Base-by-base conservation (phyloP, 2,329 filamentous ascomycete genomes). In the Hypoxylon sp. region DNA sequence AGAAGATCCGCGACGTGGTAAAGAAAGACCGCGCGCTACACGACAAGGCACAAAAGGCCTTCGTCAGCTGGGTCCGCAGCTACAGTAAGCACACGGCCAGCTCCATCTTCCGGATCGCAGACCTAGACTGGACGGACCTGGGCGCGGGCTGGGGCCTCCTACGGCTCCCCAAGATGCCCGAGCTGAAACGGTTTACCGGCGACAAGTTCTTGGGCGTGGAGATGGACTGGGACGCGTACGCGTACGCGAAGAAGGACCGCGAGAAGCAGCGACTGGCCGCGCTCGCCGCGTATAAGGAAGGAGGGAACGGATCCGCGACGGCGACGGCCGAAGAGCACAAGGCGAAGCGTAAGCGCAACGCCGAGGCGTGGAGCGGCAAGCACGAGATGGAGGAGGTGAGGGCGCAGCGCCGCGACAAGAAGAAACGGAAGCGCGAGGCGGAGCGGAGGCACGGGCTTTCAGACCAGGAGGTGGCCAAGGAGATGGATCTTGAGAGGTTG, bases 141-240 rank as follows among this genome's bases (percentile, higher is more conserved):
- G 94, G 89, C 0, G 83, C 87, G 56, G 91, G 90, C 0, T 99
- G 94, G 92, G 95, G 92, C 1, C 82, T 99, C 0, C 82, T 97
- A 1, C 89, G 89, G 52, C 84, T 98, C 67, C 95, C 95, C 3
- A 93, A 91, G 74, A 99, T 99, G 95, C 94, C 95, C 0, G 95
- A 99, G 77, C 80, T 92, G 55, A 90, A 89, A 71, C 85, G 82
- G 0, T 94, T 91, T 82, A 84, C 87, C 11, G 90, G 90, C 4
- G 90, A 92, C 74, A 84, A 85, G 65, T 84, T 80, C 20, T 79
- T 91, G 0, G 87, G 87, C 1, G 77, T 89, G 1, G 84, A 84
- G 1, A 79, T 93, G 10, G 87, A 93, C 74, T 89, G 91, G 84
- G 84, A 89, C 44, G 81, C 77, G 1, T 93, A 88, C 71, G 80